Evolutionary conservation across 495 filamentous ascomycete genomes (phyloP), one percentile per base, ranked within the genome.

Genomic region (Chaetomium fimeti): DNA sequence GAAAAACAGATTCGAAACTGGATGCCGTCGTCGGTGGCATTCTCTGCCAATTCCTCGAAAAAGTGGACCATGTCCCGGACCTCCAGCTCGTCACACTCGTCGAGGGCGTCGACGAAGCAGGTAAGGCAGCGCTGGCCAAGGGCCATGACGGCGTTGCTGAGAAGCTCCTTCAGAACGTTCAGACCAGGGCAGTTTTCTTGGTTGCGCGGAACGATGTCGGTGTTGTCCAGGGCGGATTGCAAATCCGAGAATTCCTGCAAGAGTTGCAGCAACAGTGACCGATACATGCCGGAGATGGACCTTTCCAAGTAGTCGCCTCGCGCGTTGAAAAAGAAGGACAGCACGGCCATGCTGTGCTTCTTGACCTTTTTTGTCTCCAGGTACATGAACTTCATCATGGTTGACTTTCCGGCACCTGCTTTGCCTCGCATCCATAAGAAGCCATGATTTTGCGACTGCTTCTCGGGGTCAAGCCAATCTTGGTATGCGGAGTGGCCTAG

Each of bases 381-480:
- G 28, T 56, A 47, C 7, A 51, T 32, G n/a, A 64, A 65, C 57
- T 69, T 69, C 63, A 69, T 69, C 32, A 69, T 28, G 15, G 63
- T 69, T 12, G 81, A 84, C 61, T 85, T 85, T 12, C 83, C 82
- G 28, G 76, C 71, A 9, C 80, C 82, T 9, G 82, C 79, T 54
- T 84, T 84, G 9, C 82, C 81, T 62, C 73, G 79, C 27, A 86
- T 78, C 82, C 82, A 84, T 12, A 85, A 60, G 42, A 85, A 75
- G 12, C 82, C 80, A 54, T 78, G 70, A 65, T 81, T 76, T 28
- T 79, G 57, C 5, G 27, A 12, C 20, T 76, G 55, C 47, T 75
- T 69, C 1, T 18, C 42, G 5, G 64, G 47, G 60, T 82, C 73
- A 16, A 83, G 75, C 82, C 81, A 85, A 12, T 65, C 49, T n/a